Conservation (phyloP, 768 basidiomycete genomes). For the Lactarius akahatsu region DNA sequence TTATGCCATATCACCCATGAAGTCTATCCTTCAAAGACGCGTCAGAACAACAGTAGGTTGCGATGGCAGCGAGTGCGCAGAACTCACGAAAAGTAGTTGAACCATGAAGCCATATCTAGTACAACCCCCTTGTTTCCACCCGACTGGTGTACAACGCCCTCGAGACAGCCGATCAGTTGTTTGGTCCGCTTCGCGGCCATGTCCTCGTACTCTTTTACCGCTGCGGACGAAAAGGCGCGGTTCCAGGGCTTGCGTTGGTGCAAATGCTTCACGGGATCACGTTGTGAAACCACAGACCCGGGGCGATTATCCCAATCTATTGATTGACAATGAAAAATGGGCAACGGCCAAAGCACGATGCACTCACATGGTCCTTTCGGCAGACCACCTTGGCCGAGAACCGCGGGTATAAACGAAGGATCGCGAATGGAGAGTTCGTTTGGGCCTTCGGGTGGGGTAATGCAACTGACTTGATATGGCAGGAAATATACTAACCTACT, state of each 20-base stretch:
- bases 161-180: constrained; percentile 44
- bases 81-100: constrained; percentile 44
- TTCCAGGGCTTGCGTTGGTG: constrained; percentile 50
- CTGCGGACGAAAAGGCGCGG: constrained; percentile 45
- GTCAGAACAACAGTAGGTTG: not conserved
- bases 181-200: constrained; percentile 39
- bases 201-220: constrained; percentile 48
- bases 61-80: not conserved
- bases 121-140: constrained; percentile 29
- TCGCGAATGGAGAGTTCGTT: not conserved
- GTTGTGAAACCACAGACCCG: constrained; percentile 39
- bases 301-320: constrained; percentile 52
- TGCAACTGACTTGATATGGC: too few relatives aligned
- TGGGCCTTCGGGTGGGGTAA: not conserved
- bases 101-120: constrained; percentile 39
- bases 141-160: constrained; percentile 13
- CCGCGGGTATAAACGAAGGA: not conserved
- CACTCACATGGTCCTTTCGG: constrained; percentile 37
- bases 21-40: constrained; percentile 37
- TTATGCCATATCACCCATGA: constrained; percentile 45
- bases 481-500: constrained; percentile 34
- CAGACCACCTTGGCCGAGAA: not conserved
- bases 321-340: not conserved
- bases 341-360: not conserved
- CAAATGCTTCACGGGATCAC: constrained; percentile 45